These are phyloP conservation scores for sorghum (Sorghum bicolor) DNA, from an alignment of 176 grass and related monocot species.

Conservation along the genomic window DNA sequence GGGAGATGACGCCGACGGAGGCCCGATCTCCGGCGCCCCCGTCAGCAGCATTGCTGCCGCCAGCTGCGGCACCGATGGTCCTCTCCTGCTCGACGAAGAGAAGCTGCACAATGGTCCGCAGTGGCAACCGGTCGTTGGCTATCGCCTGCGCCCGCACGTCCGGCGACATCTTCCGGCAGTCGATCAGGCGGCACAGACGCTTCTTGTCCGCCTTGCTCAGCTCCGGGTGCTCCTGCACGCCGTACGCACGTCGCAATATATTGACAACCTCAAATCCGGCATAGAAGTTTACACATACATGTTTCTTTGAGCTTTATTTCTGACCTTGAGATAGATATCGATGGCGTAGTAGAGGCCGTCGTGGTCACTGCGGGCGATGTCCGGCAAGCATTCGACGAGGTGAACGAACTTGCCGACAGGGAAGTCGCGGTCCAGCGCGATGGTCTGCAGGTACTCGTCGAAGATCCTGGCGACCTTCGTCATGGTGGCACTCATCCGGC, in stretches of 20 bases:
- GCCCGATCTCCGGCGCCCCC: not conserved
- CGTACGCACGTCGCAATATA: no score
- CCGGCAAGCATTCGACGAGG: conserved; percentile 67
- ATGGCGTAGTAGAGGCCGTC: conserved; percentile 79
- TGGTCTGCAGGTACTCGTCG: conserved; percentile 62
- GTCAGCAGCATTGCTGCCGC: conserved; percentile 27
- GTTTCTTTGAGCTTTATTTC: not conserved
- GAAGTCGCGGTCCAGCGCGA: conserved; percentile 47
- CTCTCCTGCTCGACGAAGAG: conserved; percentile 91
- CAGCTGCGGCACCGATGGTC: not conserved
- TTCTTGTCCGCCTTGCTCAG: conserved; percentile 85
- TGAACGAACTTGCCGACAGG: conserved; percentile 68
- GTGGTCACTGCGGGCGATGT: conserved; percentile 61
- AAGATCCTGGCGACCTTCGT: conserved; percentile 50
- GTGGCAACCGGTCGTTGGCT: conserved; percentile 74
- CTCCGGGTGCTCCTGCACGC: conserved; percentile 66
- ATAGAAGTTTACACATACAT: not conserved
- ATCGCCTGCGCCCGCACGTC: conserved; percentile 67
- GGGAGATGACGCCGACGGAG: conserved; percentile 7
- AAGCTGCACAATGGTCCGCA: conserved; percentile 90
- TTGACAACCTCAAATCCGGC: not conserved
- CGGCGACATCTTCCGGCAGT: conserved; percentile 76
- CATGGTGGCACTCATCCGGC: conserved; percentile 56
- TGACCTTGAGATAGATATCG: conserved; percentile 80
- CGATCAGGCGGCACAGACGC: conserved; percentile 72